Evolutionary conservation across 1,139 yeast genomes (phyloP).

Genomic region (Spencermartinsiella ligniputridi): DNA sequence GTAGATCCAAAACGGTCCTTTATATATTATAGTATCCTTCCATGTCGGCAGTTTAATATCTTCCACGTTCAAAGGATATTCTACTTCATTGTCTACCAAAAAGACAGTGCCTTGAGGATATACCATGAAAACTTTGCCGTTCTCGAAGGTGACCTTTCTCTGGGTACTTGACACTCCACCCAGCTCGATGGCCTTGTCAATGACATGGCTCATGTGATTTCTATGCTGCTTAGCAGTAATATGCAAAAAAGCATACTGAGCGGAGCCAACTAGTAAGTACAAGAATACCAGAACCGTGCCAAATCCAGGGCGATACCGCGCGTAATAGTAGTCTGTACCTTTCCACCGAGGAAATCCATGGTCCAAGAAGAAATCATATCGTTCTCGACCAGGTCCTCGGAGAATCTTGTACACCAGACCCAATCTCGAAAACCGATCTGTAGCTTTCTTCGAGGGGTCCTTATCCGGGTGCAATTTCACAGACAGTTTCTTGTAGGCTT

Average conservation of each 20-base stretch:
- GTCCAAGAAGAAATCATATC: slow-evolving; percentile 79
- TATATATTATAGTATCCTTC: slow-evolving; percentile 52
- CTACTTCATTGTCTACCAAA: slow-evolving; percentile 44
- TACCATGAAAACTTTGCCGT: slow-evolving; percentile 60
- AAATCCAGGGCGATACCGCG: slow-evolving; percentile 48
- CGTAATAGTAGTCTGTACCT: slow-evolving; percentile 36
- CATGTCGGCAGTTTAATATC: slow-evolving; percentile 45
- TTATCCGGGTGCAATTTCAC: slow-evolving; percentile 62
- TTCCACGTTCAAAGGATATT: slow-evolving; percentile 33
- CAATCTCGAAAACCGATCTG: slow-evolving; percentile 64
- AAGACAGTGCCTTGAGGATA: slow-evolving; percentile 67
- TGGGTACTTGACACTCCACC: slow-evolving; percentile 42
- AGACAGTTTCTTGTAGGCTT: slow-evolving; percentile 69
- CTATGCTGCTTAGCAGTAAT: slow-evolving; percentile 59
- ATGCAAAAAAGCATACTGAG: slow-evolving; percentile 56
- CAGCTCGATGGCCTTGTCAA: slow-evolving; percentile 31
- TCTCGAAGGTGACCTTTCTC: slow-evolving; percentile 35
- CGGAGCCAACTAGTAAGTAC: slow-evolving; percentile 45
- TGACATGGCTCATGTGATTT: slow-evolving; percentile 43
- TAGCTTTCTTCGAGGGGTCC: slow-evolving; percentile 37
- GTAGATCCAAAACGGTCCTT: slow-evolving; percentile 26
- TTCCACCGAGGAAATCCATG: slow-evolving; percentile 87
- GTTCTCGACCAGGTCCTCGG: slow-evolving; percentile 56
- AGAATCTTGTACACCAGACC: slow-evolving; percentile 72
- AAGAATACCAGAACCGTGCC: slow-evolving; percentile 48